Evolutionary conservation across 2,329 filamentous ascomycete genomes (phyloP), one percentile per base, ranked within the genome.

Genomic region (Claviceps arundinis): DNA sequence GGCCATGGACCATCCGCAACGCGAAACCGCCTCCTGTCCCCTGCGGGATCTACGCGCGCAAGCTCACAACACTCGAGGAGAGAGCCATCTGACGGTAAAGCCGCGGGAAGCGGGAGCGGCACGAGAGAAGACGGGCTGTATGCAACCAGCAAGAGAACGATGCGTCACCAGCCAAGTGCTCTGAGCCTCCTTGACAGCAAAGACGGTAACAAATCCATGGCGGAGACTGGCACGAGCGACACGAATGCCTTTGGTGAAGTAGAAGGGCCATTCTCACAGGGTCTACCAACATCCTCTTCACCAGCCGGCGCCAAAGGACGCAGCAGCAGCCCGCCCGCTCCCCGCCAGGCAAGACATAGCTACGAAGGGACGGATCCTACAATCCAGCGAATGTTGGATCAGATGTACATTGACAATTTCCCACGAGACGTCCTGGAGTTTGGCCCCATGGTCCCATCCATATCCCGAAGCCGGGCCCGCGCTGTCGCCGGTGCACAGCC

Each of bases 291-390:
- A 11, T 61, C 62, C n/a, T 54, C 59, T 5, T 19, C 58, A 19
- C 53, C 58, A 4, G 52, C 57, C 4, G 55, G 58, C 2, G 60
- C 64, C 51, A 55, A 61, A 19, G 63, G 62, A 11, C 58, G 62
- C 14, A 59, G 65, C 11, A 63, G 65, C 11, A 14, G 40, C 40
- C 8, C 40, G 8, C 9, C 9, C 13, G 65, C 64, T 3, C 66
- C 70, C 14, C 75, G 74, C 41, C 78, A 79, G 30, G 60, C 62
- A 3, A 83, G 82, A 42, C 91, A 97, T 68, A 89, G 86, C 2
- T 97, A 98, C 63, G 77, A 81, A 45, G 93, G 93, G 1, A 89
- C 86, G 53, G 81, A 86, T 55, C 82, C 83, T 4, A 81, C 71
- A 59, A 80, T 86, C 50, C 70, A 85, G 47, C 77, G 77, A 61